phyloP scores from a whole-genome alignment of 768 basidiomycete species.

The Pulveroboletus sp. region DNA sequence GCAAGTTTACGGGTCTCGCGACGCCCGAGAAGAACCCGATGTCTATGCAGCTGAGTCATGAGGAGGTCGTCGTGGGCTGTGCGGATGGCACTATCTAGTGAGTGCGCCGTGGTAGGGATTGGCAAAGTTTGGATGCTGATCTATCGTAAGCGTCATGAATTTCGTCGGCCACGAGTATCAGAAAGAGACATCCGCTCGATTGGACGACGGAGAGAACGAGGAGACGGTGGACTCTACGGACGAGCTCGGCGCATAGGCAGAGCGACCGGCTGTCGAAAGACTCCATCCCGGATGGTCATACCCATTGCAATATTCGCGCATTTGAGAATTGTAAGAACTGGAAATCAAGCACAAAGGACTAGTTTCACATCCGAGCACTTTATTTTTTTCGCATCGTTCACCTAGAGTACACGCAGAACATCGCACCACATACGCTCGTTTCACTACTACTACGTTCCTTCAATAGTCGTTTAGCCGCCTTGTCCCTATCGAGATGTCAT shows the following conservation, averaged over 20 bases:
- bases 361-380: background rate
- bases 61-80: conserved; percentile 88
- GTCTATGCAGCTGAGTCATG: conserved; percentile 89
- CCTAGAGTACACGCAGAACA: conserved; percentile 10
- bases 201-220: conserved; percentile 8
- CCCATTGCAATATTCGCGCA: background rate
- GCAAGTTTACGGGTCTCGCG: conserved; percentile 72
- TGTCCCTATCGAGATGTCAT: conserved; percentile 10
- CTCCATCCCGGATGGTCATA: background rate
- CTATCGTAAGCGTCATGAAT: conserved; percentile 49
- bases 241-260: conserved; percentile 12
- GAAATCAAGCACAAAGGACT: conserved; percentile 8
- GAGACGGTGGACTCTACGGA: conserved; percentile 12
- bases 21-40: conserved; percentile 92
- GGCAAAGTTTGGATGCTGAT: conserved; percentile 9
- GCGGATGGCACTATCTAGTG: conserved; percentile 91
- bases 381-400: background rate
- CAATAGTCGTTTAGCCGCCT: conserved; percentile 3
- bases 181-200: conserved; percentile 23
- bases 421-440: conserved; percentile 11
- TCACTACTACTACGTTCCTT: conserved; percentile 23
- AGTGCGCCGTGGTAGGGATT: conserved; percentile 28
- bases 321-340: background rate
- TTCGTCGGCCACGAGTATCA: conserved; percentile 58
- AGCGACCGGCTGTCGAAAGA: too few species aligned